phyloP scores from a whole-genome alignment of 139 green algal species.

The Micractinium conductrix region DNA sequence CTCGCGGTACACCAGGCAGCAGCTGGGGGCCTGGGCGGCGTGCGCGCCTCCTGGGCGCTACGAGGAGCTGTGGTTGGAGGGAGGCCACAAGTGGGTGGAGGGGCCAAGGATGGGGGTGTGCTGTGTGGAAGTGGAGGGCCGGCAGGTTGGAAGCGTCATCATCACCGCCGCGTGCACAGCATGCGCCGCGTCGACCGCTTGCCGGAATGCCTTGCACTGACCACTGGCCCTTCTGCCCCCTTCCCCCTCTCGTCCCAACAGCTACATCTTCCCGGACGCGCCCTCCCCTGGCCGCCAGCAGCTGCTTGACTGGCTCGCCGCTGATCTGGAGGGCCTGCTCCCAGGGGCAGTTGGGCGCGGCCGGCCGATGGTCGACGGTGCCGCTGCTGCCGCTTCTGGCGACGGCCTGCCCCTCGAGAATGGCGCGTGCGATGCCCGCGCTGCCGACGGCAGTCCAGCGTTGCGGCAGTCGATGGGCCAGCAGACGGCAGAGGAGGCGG shows the following conservation, averaged over 20 bases:
- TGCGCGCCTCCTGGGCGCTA: slow-evolving; percentile 6
- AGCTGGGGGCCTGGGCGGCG: slow-evolving; percentile 30
- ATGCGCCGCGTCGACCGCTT: not conserved
- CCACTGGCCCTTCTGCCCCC: not conserved
- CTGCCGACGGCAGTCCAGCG: not conserved
- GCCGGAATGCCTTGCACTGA: not conserved
- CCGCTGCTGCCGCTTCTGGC: no score
- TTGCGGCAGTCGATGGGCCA: not conserved
- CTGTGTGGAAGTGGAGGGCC: no score
- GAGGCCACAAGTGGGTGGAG: slow-evolving; percentile 20
- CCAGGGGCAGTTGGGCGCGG: no score
- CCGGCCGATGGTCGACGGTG: no score
- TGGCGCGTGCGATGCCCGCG: no score
- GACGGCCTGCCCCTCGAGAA: no score
- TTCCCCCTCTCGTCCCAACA: not conserved
- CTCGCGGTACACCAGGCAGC: slow-evolving; percentile 44
- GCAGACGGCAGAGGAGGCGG: no score
- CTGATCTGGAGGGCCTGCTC: not conserved
- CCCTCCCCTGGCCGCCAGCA: not conserved
- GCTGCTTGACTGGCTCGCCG: slow-evolving; percentile 15
- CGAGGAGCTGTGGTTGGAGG: slow-evolving; percentile 19
- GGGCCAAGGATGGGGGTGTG: no score
- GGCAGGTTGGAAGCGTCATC: no score
- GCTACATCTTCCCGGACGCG: not conserved
- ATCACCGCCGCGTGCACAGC: no score